Conservation (phyloP, 495 filamentous ascomycete genomes). For the Opeltia flavorubescens region DNA sequence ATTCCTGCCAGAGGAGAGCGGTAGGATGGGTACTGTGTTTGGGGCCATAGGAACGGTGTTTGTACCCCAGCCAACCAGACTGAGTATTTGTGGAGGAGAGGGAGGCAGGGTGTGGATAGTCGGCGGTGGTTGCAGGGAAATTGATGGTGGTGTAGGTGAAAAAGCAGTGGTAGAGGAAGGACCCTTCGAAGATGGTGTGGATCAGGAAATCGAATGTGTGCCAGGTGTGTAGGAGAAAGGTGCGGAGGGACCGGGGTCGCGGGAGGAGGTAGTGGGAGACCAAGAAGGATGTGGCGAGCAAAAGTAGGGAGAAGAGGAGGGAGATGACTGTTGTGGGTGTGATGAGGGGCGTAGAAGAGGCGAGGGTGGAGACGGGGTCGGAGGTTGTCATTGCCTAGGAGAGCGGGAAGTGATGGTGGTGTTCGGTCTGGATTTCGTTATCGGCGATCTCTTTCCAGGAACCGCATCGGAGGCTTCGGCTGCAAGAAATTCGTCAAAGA, state of each 20-base stretch:
- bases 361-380: slow-evolving; percentile 19
- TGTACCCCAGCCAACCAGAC: slow-evolving; percentile 33
- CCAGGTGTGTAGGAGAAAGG: slow-evolving; percentile 74
- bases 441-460: too few relatives aligned
- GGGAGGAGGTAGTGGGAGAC: slow-evolving; percentile 23
- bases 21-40: slow-evolving; percentile 51
- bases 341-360: slow-evolving; percentile 19
- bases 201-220: slow-evolving; percentile 85
- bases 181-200: slow-evolving; percentile 78
- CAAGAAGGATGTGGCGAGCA: slow-evolving; percentile 21
- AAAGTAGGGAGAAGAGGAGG: slow-evolving; percentile 16
- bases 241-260: slow-evolving; percentile 24
- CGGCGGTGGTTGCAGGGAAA: slow-evolving; percentile 11
- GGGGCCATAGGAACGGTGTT: slow-evolving; percentile 55
- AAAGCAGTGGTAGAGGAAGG: slow-evolving; percentile 87
- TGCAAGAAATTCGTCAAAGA: too few relatives aligned
- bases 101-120: slow-evolving; percentile 26
- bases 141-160: slow-evolving; percentile 45
- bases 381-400: background rate
- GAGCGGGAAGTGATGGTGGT: too few relatives aligned
- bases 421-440: too few relatives aligned
- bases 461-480: too few relatives aligned
- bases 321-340: slow-evolving; percentile 27
- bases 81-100: slow-evolving; percentile 28
- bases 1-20: slow-evolving; percentile 77